Conservation (phyloP, 257 asterid genomes). For the Nemophila menziesii region DNA sequence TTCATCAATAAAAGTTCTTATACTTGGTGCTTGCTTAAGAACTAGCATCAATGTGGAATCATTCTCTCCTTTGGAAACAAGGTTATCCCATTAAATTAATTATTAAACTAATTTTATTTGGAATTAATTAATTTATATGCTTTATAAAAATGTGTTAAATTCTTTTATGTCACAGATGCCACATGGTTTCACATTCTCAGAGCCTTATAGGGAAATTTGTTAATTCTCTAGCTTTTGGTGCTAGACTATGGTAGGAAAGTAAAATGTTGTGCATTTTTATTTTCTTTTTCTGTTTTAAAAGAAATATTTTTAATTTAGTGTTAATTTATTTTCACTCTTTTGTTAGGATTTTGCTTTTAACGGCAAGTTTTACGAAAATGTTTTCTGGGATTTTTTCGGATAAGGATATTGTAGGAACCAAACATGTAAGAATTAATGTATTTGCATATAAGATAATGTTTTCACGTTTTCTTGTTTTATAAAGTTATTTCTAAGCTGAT, state of each 20-base stretch:
- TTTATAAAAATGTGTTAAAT: neutral
- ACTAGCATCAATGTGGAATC: constrained; percentile 59
- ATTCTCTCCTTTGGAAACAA: constrained; percentile 68
- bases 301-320: constrained; percentile 5
- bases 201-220: constrained; percentile 57
- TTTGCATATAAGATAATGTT: neutral
- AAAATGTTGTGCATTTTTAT: constrained; percentile 1
- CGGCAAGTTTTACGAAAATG: constrained; percentile 50
- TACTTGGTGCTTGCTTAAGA: constrained; percentile 76
- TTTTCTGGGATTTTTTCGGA: constrained; percentile 52
- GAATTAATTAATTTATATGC: neutral
- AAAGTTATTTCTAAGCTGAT: constrained; percentile 30
- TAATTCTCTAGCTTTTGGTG: constrained; percentile 45
- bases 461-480: constrained; percentile 2
- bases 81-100: constrained; percentile 31
- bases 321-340: constrained; percentile 12
- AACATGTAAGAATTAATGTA: constrained; percentile 39
- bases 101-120: neutral
- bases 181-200: constrained; percentile 32
- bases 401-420: constrained; percentile 70
- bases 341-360: constrained; percentile 63
- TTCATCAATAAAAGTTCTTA: constrained; percentile 57
- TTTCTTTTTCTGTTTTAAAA: constrained; percentile 1
- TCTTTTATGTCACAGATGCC: constrained; percentile 39
- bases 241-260: constrained; percentile 67